These are phyloP conservation scores for Plasmodium vivax DNA, from an alignment of 169 alveolate species.

Conservation along the genomic window DNA sequence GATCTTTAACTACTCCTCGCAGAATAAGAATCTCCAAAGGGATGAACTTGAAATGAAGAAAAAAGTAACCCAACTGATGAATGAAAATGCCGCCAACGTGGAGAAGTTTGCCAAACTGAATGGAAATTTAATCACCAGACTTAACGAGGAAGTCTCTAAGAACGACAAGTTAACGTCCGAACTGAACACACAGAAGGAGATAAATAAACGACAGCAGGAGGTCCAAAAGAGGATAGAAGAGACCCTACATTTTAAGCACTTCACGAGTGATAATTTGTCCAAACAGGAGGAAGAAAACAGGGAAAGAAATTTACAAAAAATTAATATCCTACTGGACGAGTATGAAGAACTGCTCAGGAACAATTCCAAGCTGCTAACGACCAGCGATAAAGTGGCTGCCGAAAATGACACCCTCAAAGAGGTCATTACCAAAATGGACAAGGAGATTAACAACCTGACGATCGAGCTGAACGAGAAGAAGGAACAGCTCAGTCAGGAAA, in stretches of 20 bases:
- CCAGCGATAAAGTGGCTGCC: constrained; percentile 4
- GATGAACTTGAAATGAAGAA: constrained; percentile 24
- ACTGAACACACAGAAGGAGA: not conserved
- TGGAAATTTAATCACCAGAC: constrained; percentile 13
- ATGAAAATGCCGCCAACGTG: constrained; percentile 35
- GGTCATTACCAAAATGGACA: constrained; percentile 39
- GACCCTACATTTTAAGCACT: not conserved
- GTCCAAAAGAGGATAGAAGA: constrained; percentile 18
- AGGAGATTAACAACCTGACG: constrained; percentile 21
- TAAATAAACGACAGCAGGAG: constrained; percentile 22
- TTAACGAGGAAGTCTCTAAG: constrained; percentile 48
- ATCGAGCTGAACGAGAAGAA: constrained; percentile 9
- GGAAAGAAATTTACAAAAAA: constrained; percentile 19
- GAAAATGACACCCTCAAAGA: constrained; percentile 61
- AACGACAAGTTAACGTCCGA: constrained; percentile 17
- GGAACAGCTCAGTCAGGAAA: not conserved
- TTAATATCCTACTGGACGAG: constrained; percentile 21
- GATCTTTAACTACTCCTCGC: constrained; percentile 18
- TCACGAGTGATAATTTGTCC: not conserved
- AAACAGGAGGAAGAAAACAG: not conserved
- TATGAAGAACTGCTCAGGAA: constrained; percentile 28
- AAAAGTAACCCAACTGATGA: constrained; percentile 24
- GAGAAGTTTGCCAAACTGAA: constrained; percentile 24
- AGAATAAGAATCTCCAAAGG: constrained; percentile 23
- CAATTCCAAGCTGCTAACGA: constrained; percentile 23